Base-by-base conservation (phyloP, 1,284 basidiomycete species). In the Malassezia nana region DNA sequence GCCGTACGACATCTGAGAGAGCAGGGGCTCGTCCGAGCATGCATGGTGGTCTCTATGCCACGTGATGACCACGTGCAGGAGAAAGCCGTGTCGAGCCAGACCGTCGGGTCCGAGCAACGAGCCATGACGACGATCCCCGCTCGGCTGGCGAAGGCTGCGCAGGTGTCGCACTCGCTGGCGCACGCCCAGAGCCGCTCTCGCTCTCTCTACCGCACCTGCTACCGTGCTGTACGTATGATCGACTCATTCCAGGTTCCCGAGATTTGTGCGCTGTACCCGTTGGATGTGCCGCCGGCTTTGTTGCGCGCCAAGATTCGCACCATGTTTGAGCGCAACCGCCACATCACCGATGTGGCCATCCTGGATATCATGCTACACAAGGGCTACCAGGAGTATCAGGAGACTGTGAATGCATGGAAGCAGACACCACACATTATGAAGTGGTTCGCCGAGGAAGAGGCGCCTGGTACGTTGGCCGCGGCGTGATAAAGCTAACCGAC, bases 321-420 rank as follows among this genome's bases (percentile, higher is more conserved):
- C 66, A 82, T 84, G 63, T 96, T 95, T 66, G 92, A 98, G 76
- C 79, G 81, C 65, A 86, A 91, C 79, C 81, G 84, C 58, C 78
- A 86, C 67, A 82, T 95, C 46, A 82, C 84, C 47, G 89, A 98
- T 77, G 76, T 83, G 29, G 82, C 83, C 51, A 83, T 87, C 39
- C 83, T 95, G 73, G 89, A 99, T 74, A 78, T 95, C 46, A 79
- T 96, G 65, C 75, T 96, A 46, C 81, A 85, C 75, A 96, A 96
- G 80, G 82, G 82, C 58, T 79, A 84, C 60, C 84, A 84, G 76
- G 90, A 95, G 67, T 90, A 84, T 74, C 94, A 98, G 79, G 94
- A 77, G 79, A 85, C 86, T 43, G 81, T 94, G 80, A 95, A 95
- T 74, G 81, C 81, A 64, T 95, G 90, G 90, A 91, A 91, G 75